Base-by-base conservation (phyloP, 768 basidiomycete species). In the Daedalea quercina region DNA sequence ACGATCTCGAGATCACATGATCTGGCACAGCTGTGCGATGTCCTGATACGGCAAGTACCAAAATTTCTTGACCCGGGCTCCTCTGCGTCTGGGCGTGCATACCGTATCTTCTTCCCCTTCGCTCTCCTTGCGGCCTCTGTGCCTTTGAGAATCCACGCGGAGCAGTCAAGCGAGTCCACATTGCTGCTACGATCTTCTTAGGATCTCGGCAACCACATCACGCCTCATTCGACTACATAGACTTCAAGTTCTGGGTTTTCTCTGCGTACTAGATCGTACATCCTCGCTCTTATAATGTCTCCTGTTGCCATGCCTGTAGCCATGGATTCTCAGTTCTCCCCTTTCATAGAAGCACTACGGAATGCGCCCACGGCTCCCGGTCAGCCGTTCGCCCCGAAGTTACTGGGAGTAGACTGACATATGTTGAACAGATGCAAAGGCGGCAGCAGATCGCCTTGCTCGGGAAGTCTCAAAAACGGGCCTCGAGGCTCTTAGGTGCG, bases 381-480 rank as follows among this genome's bases (percentile, higher is more conserved):
- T 69, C 51, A 51, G 69, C 54, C 44, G 9, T 47, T 43, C 17
- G 20, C 15, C 28, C 26, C 17, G 9, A 11, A 22, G 12, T 3
- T 37, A 3, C 17, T 20, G 7, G 15, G 4, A 3, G 51, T 25
- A 19, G 6, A 28, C 33, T 26, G 28, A 40, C n/a, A 41, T 15
- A 54, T 46, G 33, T n/a, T 23, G 40, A 41, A 15, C 61, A 87
- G 90, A 91, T 74, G 90, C 88, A 34, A 91, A 90, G 69, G 87
- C 78, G 47, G 89, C 90, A 20, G 87, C 86, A 37, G 89, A 91
- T 70, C 81, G 78, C 60, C 75, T 91, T 54, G 88, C 89, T 55
- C 80, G 85, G 34, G 81, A 87, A 63, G 74, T 91, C 37, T 69
- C 74, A 35, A 88, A 82, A 62, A 63, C 70, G 53, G 87, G 87